Evolutionary conservation across 2,329 filamentous ascomycete species (phyloP), one percentile per base, ranked within the genome.

Genomic region (Diaporthe nobilis): DNA sequence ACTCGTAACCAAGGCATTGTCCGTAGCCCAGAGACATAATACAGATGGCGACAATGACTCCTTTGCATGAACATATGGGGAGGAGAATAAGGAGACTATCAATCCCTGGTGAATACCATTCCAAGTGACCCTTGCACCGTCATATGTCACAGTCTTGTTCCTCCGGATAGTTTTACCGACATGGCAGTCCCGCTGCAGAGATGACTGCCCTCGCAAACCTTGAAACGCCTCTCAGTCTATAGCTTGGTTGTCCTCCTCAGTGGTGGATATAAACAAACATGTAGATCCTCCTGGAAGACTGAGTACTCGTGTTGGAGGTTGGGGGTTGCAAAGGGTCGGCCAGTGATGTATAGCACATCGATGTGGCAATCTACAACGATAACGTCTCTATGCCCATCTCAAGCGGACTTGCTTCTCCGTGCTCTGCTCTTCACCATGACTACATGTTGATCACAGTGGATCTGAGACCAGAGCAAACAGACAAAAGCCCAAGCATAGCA

Each of bases 261-360:
- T 3, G 12, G 20, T 0, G 51, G 25, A 0, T 8, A 7, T 28
- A 5, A 5, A 8, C 20, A n/a, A 44, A 28, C 2, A 25, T n/a
- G 15, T 28, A 20, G n/a, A 17, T 42, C 6, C 3, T 20, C 37
- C 42, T 10, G 7, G 3, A 28, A 42, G 9, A 17, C 15, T n/a
- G 9, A 25, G 4, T n/a, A n/a, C 39, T 17, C n/a, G 7, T 22
- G 7, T n/a, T 28, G n/a, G 37, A 7, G 37, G n/a, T 34, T 10
- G 1, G 17, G 31, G 7, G 53, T 20, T 17, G 10, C 9, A 51
- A 4, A 1, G 22, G 8, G 47, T n/a, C n/a, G 10, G 12, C 22
- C 49, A 9, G n/a, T 15, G 9, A 53, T 28, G n/a, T 1, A 53
- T 13, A 7, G 31, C 10, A 31, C n/a, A 13, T 37, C 8, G 55